Conservation (phyloP, 768 basidiomycete species). For the Epithele typhae region DNA sequence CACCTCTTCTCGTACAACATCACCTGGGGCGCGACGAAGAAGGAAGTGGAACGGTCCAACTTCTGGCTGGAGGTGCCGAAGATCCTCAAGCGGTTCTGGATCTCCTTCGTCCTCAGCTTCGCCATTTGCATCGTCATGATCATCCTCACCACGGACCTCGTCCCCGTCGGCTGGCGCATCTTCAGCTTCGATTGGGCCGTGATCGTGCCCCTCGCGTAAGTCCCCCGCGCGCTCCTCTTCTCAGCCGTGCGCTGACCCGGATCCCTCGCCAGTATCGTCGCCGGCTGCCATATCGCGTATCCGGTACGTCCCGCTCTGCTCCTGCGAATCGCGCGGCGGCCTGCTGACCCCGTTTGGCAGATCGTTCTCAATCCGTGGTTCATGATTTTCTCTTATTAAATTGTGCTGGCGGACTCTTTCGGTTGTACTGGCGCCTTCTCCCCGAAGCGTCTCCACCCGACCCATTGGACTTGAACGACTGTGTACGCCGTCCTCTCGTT, state of each 20-base stretch:
- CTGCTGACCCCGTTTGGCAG: background rate
- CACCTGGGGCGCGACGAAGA: conserved; percentile 58
- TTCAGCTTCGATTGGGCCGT: conserved; percentile 66
- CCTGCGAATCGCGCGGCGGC: background rate
- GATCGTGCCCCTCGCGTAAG: conserved; percentile 67
- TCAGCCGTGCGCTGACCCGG: background rate
- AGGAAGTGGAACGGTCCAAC: conserved; percentile 85
- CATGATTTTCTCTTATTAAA: conserved; percentile 72
- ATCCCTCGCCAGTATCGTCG: conserved; percentile 45
- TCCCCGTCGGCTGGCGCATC: conserved; percentile 65
- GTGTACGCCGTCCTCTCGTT: too few species aligned
- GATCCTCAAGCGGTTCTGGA: conserved; percentile 76
- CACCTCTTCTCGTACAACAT: conserved; percentile 58
- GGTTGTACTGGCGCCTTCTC: too few species aligned
- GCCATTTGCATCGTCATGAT: conserved; percentile 48
- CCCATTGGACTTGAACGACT: too few species aligned
- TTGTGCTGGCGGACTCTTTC: too few species aligned
- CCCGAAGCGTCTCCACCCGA: too few species aligned
- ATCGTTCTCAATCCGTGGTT: conserved; percentile 72
- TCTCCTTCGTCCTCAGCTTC: conserved; percentile 54
- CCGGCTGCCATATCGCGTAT: conserved; percentile 64
- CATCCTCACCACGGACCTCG: conserved; percentile 46
- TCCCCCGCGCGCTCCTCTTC: conserved; percentile 16
- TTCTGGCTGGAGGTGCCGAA: conserved; percentile 89
- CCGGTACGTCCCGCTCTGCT: conserved; percentile 49